Evolutionary conservation across 805 yeast genomes (phyloP).

Genomic region (Isabelozyma pseudorhagii): DNA sequence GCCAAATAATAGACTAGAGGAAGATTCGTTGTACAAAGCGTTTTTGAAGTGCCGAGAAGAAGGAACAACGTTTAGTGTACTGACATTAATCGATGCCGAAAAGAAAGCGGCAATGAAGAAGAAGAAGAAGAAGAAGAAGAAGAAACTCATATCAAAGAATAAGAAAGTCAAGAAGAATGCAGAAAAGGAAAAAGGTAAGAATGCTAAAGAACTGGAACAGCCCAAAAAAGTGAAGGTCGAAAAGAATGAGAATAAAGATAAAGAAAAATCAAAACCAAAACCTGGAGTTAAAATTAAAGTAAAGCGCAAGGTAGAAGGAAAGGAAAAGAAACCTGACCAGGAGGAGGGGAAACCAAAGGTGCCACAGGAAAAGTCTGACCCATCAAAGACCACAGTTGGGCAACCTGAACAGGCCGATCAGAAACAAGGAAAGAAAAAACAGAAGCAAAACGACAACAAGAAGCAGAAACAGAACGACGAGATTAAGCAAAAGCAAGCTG

Average conservation of each 20-base stretch:
- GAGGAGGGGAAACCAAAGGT: constrained; percentile 1
- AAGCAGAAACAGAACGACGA: neutral
- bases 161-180: constrained; percentile 4
- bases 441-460: constrained; percentile 1
- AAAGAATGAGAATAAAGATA: constrained; percentile 1
- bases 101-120: neutral
- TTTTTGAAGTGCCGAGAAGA: constrained; percentile 15
- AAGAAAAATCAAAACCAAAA: constrained; percentile 7
- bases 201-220: constrained; percentile 2
- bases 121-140: constrained; percentile 1
- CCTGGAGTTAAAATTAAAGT: constrained; percentile 1
- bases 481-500: constrained; percentile 2
- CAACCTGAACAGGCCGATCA: too few species aligned
- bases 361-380: constrained; percentile 1
- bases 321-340: constrained; percentile 1
- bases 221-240: constrained; percentile 1
- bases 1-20: constrained; percentile 7
- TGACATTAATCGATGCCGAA: constrained; percentile 1
- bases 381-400: too few species aligned
- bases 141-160: constrained; percentile 1
- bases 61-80: constrained; percentile 5
- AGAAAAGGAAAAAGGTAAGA: constrained; percentile 1
- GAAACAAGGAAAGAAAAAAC: neutral
- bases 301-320: neutral
- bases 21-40: constrained; percentile 11